Conservation (phyloP, 345 rosid genomes). For the Salix suchowensis region DNA sequence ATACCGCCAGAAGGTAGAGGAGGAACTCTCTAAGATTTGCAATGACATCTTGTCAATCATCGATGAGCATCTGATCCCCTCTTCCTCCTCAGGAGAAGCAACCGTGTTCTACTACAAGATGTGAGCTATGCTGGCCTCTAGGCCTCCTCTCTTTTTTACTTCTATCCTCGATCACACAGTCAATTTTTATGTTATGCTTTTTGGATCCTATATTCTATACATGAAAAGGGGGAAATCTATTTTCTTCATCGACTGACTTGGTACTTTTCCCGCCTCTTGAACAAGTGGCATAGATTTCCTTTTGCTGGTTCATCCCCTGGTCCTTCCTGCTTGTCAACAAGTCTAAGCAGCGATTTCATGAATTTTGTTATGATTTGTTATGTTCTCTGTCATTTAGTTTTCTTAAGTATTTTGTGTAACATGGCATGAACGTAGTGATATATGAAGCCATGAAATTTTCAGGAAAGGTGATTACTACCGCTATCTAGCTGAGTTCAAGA, state of each 20-base stretch:
- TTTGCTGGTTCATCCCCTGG: neutral
- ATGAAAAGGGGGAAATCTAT: neutral
- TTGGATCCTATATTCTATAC: neutral
- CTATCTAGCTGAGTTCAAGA: conserved; percentile 93
- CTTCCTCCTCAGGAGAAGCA: conserved; percentile 84
- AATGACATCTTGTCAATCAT: conserved; percentile 79
- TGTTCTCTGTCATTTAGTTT: neutral
- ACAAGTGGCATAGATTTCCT: neutral
- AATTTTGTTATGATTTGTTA: neutral
- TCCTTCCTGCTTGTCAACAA: neutral
- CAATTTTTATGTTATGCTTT: neutral
- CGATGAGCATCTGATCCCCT: conserved; percentile 78
- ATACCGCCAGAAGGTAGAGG: conserved; percentile 90
- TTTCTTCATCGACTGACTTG: neutral
- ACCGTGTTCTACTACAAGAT: conserved; percentile 96
- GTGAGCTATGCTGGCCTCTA: conserved; percentile 34
- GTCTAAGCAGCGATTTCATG: neutral
- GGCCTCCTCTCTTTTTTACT: neutral
- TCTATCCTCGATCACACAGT: neutral
- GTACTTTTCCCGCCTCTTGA: conserved; percentile 4
- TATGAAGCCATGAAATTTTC: conserved; percentile 3
- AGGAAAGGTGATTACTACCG: conserved; percentile 98
- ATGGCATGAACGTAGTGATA: neutral
- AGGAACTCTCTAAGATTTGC: conserved; percentile 82
- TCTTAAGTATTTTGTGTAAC: neutral